Conservation (phyloP, 164 flowering plant species). For the Euptelea pleiosperma region DNA sequence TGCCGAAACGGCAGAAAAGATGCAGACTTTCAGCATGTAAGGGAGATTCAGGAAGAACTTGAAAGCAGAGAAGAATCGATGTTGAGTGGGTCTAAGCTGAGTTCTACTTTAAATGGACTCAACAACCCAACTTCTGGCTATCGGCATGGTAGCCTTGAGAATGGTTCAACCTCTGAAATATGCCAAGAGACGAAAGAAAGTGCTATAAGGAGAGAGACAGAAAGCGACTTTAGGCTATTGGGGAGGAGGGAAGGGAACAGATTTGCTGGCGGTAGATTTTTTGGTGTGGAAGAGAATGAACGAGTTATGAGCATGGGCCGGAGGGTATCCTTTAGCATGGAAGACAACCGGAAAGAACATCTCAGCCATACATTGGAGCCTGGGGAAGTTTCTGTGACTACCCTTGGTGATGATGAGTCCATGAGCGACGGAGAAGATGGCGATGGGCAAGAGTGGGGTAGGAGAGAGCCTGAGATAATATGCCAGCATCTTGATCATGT, state of each 20-base stretch:
- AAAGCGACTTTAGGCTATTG: conserved; percentile 86
- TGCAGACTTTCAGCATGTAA: conserved; percentile 20
- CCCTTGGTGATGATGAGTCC: conserved; percentile 56
- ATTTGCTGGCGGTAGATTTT: conserved; percentile 62
- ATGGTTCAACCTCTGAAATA: conserved; percentile 31
- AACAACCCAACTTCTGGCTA: conserved; percentile 11
- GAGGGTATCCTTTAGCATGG: conserved; percentile 79
- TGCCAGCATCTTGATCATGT: conserved; percentile 69
- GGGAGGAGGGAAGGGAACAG: conserved; percentile 70
- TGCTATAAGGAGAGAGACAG: conserved; percentile 96
- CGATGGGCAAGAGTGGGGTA: conserved; percentile 42
- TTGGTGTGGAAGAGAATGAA: conserved; percentile 71
- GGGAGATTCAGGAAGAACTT: conserved; percentile 40
- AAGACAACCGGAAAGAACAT: conserved; percentile 48
- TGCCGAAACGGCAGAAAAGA: conserved; percentile 9
- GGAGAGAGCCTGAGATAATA: conserved; percentile 53
- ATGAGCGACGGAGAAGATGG: conserved; percentile 47
- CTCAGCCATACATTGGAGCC: conserved; percentile 47
- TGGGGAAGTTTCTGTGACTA: conserved; percentile 53
- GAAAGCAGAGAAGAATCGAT: conserved; percentile 21
- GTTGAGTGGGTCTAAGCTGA: conserved; percentile 10
- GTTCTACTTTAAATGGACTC: conserved; percentile 25
- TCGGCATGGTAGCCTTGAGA: conserved; percentile 13
- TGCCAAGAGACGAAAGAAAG: conserved; percentile 48
- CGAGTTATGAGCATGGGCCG: conserved; percentile 55